Evolutionary conservation across 2,329 filamentous ascomycete genomes (phyloP).

Genomic region (Meredithiella fracta): DNA sequence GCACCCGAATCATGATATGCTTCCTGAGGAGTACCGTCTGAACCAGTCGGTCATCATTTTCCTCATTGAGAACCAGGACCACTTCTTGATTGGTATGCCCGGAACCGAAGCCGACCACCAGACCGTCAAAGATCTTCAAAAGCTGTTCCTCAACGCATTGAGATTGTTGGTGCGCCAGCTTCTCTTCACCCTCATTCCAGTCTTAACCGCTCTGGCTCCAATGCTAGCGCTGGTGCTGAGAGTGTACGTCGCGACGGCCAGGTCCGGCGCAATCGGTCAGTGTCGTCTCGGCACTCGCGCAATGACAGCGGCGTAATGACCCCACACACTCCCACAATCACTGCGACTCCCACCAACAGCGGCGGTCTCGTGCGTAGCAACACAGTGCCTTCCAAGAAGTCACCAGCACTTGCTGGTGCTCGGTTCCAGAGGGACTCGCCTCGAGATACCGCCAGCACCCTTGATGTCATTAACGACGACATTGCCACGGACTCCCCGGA

Average conservation of each 20-base stretch:
- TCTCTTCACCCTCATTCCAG: constrained; percentile 7
- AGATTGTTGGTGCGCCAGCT: constrained; percentile 23
- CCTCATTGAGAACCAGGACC: constrained; percentile 93
- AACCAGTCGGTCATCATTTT: constrained; percentile 97
- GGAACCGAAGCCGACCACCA: constrained; percentile 92
- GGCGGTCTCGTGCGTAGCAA: constrained; percentile 51
- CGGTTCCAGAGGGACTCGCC: constrained; percentile 38
- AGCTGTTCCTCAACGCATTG: constrained; percentile 41
- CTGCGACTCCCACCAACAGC: constrained; percentile 38
- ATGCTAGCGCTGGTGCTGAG: constrained; percentile 74
- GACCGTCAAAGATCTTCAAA: constrained; percentile 46
- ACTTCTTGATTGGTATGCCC: constrained; percentile 96
- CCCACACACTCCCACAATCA: constrained; percentile 19
- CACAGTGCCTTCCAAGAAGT: constrained; percentile 82
- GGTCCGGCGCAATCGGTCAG: constrained; percentile 75
- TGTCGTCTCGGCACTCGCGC: constrained; percentile 50
- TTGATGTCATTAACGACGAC: constrained; percentile 11
- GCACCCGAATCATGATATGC: constrained; percentile 89
- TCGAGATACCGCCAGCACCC: constrained; percentile 11
- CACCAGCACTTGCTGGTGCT: constrained; percentile 50
- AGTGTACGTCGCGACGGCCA: constrained; percentile 68
- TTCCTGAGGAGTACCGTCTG: constrained; percentile 78
- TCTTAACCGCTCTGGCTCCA: constrained; percentile 63
- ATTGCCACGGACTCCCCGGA: neutral
- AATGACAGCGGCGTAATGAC: constrained; percentile 11